Percentiles rank a stretch among this genome's conserved stretches.
phyloP scores from a whole-genome alignment of 768 basidiomycete genomes.

The Mycena crocata region DNA sequence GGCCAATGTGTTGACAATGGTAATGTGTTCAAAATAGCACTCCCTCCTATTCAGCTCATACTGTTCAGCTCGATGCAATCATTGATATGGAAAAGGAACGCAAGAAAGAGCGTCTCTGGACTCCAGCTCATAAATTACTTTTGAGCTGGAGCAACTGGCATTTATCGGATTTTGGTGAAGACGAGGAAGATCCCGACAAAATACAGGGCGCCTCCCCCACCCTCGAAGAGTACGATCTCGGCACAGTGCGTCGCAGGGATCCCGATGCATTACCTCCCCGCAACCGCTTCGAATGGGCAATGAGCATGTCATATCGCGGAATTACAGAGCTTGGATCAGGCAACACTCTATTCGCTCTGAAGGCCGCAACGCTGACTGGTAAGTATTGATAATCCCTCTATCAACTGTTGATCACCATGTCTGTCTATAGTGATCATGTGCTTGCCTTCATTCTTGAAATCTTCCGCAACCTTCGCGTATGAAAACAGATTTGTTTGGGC shows the following conservation, averaged over 20 bases:
- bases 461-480: constrained; percentile 68
- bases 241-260: constrained; percentile 68
- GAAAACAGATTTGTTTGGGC: constrained; percentile 79
- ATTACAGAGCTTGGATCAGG: constrained; percentile 60
- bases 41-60: not conserved
- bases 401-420: not conserved
- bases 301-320: constrained; percentile 58
- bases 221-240: constrained; percentile 59
- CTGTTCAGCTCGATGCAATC: constrained; percentile 66
- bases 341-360: constrained; percentile 76
- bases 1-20: constrained; percentile 54
- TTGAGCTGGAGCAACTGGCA: constrained; percentile 59
- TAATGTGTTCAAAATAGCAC: constrained; percentile 32
- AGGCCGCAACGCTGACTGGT: constrained; percentile 76
- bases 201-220: constrained; percentile 67
- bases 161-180: constrained; percentile 56
- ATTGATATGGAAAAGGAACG: constrained; percentile 65
- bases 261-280: constrained; percentile 80
- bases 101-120: constrained; percentile 62
- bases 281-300: constrained; percentile 65
- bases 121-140: constrained; percentile 58
- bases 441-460: constrained; percentile 68
- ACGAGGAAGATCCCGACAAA: constrained; percentile 80
- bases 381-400: constrained; percentile 25
- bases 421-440: constrained; percentile 60